Base-by-base conservation (phyloP, 2,329 filamentous ascomycete species). In the Pyrenophora seminiperda region DNA sequence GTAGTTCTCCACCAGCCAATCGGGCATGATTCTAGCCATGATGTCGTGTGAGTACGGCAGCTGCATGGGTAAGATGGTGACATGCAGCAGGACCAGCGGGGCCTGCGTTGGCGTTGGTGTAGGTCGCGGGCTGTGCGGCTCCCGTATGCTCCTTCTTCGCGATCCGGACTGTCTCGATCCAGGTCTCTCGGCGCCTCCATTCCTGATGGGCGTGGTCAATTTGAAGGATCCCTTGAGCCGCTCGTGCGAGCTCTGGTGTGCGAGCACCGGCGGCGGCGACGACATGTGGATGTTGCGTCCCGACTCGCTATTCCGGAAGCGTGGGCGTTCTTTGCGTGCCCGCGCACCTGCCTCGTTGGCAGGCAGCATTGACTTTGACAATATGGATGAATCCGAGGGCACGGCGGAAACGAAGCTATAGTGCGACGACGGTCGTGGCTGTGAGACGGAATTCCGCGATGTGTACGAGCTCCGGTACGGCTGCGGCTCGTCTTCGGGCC, bases 81-180 rank as follows among this genome's bases (percentile, higher is more conserved):
- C 86, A 61, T 94, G 90, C 3, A 94, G 77, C 38, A 94, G 77
- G 1, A 94, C 88, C 2, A 94, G 79, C 2, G 90, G 90, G n/a
- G 78, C 78, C 52, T 82, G 79, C 68, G 79, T 67, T 10, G 68
- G 68, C 20, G 65, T 63, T 9, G 66, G 61, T 33, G 61, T 58
- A 7, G 65, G 62, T 37, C 58, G 56, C 5, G 67, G 65, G 33
- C 63, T 67, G 29, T 67, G 59, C 32, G 61, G 59, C 4, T 67
- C 65, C n/a, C 59, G 50, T 19, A 63, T 36, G 45, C 63, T 69
- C 30, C 57, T 59, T 38, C 67, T 61, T 15, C 61, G 61, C 17
- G 68, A 66, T n/a, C 54, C 59, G 7, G 67, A 66, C 37, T 61
- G 62, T 36, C 65, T 57, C 33, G 68, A 71, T 2, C 63, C 62